Base-by-base conservation (phyloP, 164 flowering plant species). In the Berberis vulgaris region DNA sequence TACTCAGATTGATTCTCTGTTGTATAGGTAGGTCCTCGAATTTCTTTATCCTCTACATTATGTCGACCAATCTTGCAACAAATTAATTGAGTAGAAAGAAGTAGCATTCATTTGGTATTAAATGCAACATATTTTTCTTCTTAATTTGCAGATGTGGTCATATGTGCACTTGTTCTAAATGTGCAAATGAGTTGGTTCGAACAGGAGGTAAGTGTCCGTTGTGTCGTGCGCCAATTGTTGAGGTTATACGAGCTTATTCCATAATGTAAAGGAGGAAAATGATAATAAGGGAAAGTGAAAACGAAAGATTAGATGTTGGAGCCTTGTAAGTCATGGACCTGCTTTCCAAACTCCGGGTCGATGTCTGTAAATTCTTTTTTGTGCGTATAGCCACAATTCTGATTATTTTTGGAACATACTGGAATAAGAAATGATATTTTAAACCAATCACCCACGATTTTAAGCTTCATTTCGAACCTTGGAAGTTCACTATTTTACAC, bases 111-210 rank as follows among this genome's bases (percentile, higher is more conserved):
- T 26, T 26, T 26, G 26, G 26, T 26, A 26, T 26, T 26, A 26
- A 26, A 26, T 26, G 26, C 26, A 26, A 26, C 26, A 26, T 26
- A 26, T 26, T 26, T 2, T 12, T 47, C 39, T 59, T 42, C 45
- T 1, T 3, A 45, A 41, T 57, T 26, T 26, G 26, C 88, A 93
- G 98, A 80, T 93, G 98, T 72, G 98, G 98, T 61, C 98, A 89
- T 75, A 90, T 90, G 98, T 86, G 96, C 76, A 76, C 90, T 45
- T 93, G 98, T 78, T 76, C 88, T 45, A 86, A 81, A 67, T 93
- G 98, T 75, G 97, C 98, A 38, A 81, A 79, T 54, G 82, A 81
- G 67, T 75, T 93, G 82, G 79, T 90, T 60, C 75, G 82, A 46
- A 72, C 77, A 43, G 78, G 72, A 60, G 94, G 87, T 42, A 93